Evolutionary conservation across 352 stramenopile species (phyloP).

Genomic region (Phytophthora pistaciae): DNA sequence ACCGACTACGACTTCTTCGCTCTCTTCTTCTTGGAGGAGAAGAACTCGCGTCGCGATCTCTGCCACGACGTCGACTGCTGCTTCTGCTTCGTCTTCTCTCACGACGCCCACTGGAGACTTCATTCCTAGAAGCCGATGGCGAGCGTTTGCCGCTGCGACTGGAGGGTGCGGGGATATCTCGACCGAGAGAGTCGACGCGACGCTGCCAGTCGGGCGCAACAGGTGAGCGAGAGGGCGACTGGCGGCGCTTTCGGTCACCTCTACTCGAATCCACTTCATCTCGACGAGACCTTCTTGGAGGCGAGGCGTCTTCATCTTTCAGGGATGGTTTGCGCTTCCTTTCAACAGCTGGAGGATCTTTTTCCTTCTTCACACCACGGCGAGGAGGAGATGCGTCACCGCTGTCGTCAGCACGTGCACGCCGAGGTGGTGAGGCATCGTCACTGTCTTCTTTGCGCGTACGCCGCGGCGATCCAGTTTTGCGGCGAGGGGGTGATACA

Average conservation of each 20-base stretch:
- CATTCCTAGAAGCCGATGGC: constrained; percentile 8
- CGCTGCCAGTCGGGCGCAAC: constrained; percentile 21
- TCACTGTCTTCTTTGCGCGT: constrained; percentile 4
- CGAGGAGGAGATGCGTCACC: constrained; percentile 32
- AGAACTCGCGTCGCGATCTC: constrained; percentile 5
- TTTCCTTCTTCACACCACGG: constrained; percentile 15
- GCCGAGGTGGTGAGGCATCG: constrained; percentile 23
- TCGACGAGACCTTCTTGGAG: constrained; percentile 27
- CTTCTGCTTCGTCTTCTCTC: constrained; percentile 22
- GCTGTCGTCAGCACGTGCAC: constrained; percentile 5
- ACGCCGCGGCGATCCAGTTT: neutral
- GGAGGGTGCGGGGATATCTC: constrained; percentile 28
- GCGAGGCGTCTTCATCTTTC: constrained; percentile 29
- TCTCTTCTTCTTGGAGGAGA: constrained; percentile 19
- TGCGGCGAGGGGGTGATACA: constrained; percentile 13
- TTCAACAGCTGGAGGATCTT: neutral
- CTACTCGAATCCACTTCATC: constrained; percentile 10
- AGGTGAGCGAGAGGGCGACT: constrained; percentile 18
- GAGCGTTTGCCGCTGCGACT: constrained; percentile 16
- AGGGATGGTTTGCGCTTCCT: neutral
- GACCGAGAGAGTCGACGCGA: constrained; percentile 41
- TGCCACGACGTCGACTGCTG: constrained; percentile 4
- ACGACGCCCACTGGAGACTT: constrained; percentile 8
- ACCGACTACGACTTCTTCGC: constrained; percentile 30
- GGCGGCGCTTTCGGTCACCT: constrained; percentile 8